Percentiles rank a stretch among this genome's conserved stretches.
phyloP scores from a whole-genome alignment of 1,284 basidiomycete genomes.

The Volvariella volvacea region DNA sequence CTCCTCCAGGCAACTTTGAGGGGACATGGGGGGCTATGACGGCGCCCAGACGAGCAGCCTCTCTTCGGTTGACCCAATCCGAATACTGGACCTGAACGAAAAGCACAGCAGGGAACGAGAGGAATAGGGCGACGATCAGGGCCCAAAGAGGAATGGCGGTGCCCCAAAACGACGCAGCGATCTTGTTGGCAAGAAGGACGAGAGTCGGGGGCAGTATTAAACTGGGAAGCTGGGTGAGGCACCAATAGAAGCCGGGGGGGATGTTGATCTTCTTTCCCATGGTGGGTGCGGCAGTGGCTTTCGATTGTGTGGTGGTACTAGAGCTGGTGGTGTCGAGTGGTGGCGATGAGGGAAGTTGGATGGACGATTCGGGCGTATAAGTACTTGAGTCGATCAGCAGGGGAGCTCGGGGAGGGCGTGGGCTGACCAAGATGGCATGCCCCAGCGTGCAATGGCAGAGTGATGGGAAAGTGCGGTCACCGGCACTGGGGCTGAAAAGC shows the following conservation, averaged over 20 bases:
- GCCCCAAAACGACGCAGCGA: neutral
- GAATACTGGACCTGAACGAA: constrained; percentile 16
- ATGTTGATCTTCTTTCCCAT: constrained; percentile 2
- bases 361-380: too few relatives aligned
- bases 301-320: too few relatives aligned
- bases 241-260: constrained; percentile 11
- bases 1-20: constrained; percentile 14
- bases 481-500: too few relatives aligned
- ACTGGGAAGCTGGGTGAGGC: constrained; percentile 8
- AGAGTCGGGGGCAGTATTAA: neutral
- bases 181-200: neutral
- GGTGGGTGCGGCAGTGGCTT: too few relatives aligned
- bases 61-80: constrained; percentile 12
- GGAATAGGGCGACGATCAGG: constrained; percentile 13
- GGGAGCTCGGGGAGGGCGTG: too few relatives aligned
- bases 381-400: too few relatives aligned
- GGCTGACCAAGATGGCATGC: too few relatives aligned
- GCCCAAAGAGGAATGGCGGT: constrained; percentile 14
- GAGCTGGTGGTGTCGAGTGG: too few relatives aligned
- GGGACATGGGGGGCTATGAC: constrained; percentile 21
- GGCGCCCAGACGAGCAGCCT: constrained; percentile 23
- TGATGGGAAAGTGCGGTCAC: too few relatives aligned
- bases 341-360: too few relatives aligned
- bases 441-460: too few relatives aligned
- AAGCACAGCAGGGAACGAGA: constrained; percentile 16